These are phyloP conservation scores for Gardenia jasminoides DNA, from an alignment of 257 asterid species.

Conservation along the genomic window DNA sequence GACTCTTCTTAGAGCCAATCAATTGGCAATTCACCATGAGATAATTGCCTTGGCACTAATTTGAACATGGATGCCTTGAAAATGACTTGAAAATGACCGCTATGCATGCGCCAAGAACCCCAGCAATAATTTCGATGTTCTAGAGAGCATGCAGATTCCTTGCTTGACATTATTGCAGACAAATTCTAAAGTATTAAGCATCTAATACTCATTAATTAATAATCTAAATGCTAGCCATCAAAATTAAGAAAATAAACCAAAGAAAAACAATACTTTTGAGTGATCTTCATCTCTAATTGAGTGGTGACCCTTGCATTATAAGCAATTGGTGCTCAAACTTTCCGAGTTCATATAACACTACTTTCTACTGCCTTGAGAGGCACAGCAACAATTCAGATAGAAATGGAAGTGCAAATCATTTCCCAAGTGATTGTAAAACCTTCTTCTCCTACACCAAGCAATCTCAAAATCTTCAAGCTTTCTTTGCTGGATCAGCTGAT, in stretches of 20 bases:
- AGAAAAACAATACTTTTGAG: too few relatives aligned
- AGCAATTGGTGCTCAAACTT: constrained; percentile 1
- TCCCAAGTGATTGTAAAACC: constrained; percentile 55
- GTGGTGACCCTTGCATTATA: constrained; percentile 6
- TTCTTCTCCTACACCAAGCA: constrained; percentile 60
- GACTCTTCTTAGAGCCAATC: neutral
- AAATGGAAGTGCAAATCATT: constrained; percentile 43
- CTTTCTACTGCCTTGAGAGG: neutral
- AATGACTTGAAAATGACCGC: constrained; percentile 22
- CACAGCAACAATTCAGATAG: neutral
- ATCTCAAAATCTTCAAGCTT: constrained; percentile 51
- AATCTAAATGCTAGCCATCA: neutral
- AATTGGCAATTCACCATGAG: neutral
- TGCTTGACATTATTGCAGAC: constrained; percentile 5
- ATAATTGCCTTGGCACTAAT: neutral
- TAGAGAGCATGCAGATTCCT: constrained; percentile 13
- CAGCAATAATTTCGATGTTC: neutral
- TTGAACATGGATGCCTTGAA: neutral
- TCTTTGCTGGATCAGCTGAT: constrained; percentile 65
- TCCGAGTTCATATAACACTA: neutral
- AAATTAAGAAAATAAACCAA: neutral
- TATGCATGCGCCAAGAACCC: constrained; percentile 8
- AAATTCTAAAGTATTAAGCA: neutral
- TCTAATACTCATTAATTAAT: neutral
- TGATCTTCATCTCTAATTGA: constrained; percentile 3